Evolutionary conservation across 352 stramenopile genomes (phyloP), one percentile per base, ranked within the genome.

Genomic region (Thraustochytrium sp.): DNA sequence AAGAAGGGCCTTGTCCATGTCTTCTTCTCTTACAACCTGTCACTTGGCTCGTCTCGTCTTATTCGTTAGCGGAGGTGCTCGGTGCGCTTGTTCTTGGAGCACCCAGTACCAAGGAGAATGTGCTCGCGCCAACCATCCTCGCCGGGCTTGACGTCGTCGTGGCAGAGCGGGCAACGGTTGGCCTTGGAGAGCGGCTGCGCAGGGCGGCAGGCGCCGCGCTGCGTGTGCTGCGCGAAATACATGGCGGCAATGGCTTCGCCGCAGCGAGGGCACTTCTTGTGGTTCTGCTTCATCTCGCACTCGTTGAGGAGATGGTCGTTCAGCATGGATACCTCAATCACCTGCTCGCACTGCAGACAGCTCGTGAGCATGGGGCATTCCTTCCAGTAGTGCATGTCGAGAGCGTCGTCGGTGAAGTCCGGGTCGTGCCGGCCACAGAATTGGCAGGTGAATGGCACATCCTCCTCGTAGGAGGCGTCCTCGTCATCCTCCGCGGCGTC

Each of bases 381-480:
- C 37, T 92, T 90, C 92, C 92, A 97, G 82, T 96, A 97, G 84
- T 97, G 93, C 85, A 96, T 90, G 84, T 97, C 93, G 29, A 97
- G 85, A 2, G 88, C 89, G 51, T 97, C 92, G 21, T 93, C 93
- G 76, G 94, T 93, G 55, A 96, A 97, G 16, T 88, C 88, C 21
- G 92, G 88, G 84, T 97, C 91, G 54, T 93, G 89, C 44, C 94
- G 86, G 40, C 91, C 91, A 75, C 93, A 97, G 82, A 97, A 97
- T 36, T 94, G 93, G 85, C 93, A 97, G 0, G 92, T 97, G 84
- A 91, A 90, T 16, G 92, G 86, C 16, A 91, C 89, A n/a, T 72
- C 59, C 36, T 72, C 59, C 40, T 72, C 59, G 8, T 49, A 72
- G 5, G 59, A 72, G n/a, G 90, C 90, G n/a, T 91, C 90, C 2